Evolutionary conservation across 2,329 filamentous ascomycete species (phyloP), one percentile per base, ranked within the genome.

Genomic region (Pezicula radicicola): DNA sequence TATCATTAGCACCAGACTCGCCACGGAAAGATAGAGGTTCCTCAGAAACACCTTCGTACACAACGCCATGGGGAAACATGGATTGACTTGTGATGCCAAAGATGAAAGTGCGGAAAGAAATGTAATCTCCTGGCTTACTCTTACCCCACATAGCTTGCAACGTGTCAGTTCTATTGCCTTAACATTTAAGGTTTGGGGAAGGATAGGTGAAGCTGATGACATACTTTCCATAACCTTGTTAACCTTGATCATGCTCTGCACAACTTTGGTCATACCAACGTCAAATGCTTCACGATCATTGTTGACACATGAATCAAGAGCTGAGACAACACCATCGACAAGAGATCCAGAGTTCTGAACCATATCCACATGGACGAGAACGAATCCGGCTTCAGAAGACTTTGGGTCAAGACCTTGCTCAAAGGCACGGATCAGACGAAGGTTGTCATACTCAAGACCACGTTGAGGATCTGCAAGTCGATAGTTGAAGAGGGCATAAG

Each of bases 281-380:
- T 93, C 88, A 68, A 92, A 84, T 1, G 69, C 68, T 13, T 72
- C 66, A 3, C 87, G 80, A 55, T 80, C 62, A 49, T 68, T 60
- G 5, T 60, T 64, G n/a, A 78, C 73, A 30, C 79, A 71, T 6
- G 75, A 75, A 47, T 87, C 79, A 21, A 96, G 77, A 47, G 87
- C 81, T 48, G 83, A 77, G 44, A 90, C 78, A 3, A 85, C 82
- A 30, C 90, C 90, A 40, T 82, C 79, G 44, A 97, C 84, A 1
- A 97, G 77, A 1, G 84, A 81, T 0, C 87, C 87, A 0, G 91
- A 92, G 70, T 96, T 84, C 66, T 85, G 86, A 46, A 96, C 93
- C 92, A 97, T 97, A 70, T 95, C 91, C 48, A 97, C 85, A 69
- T 97, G 93, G 4, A 94, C 92, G 12, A 97, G 81, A n/a, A 97